phyloP scores from a whole-genome alignment of 2,329 filamentous ascomycete genomes.

The Phyllosticta ampelicida region DNA sequence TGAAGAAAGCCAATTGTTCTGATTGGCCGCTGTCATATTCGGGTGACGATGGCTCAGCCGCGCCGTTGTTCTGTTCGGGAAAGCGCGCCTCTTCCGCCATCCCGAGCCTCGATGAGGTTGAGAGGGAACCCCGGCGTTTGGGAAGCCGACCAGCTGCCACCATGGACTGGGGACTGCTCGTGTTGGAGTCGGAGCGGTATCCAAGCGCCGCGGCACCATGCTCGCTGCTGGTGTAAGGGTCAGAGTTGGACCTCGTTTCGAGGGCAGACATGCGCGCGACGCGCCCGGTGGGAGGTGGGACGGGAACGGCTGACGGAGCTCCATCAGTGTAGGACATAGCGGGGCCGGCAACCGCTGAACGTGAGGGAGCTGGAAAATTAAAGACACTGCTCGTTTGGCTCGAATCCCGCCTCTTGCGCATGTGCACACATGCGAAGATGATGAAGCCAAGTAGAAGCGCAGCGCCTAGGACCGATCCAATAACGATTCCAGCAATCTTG shows the following conservation, averaged over 20 bases:
- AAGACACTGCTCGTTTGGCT: slow-evolving; percentile 66
- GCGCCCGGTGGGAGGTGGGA: slow-evolving; percentile 31
- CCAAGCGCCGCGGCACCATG: slow-evolving; percentile 20
- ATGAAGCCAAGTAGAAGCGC: slow-evolving; percentile 58
- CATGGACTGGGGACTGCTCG: slow-evolving; percentile 2
- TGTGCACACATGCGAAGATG: slow-evolving; percentile 44
- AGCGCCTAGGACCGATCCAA: slow-evolving; percentile 65
- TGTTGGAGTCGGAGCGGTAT: slow-evolving; percentile 1
- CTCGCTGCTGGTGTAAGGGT: slow-evolving; percentile 31
- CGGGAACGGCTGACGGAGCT: slow-evolving; percentile 51
- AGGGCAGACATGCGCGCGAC: slow-evolving; percentile 94
- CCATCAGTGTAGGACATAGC: slow-evolving; percentile 40
- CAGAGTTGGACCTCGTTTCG: slow-evolving; percentile 58
- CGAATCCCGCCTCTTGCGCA: slow-evolving; percentile 44
- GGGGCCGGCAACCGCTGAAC: slow-evolving; percentile 21
- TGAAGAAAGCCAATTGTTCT: slow-evolving; percentile 92
- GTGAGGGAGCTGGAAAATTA: slow-evolving; percentile 73
- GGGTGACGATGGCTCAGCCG: slow-evolving; percentile 70
- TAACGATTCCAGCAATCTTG: slow-evolving; percentile 78
- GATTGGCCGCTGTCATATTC: slow-evolving; percentile 81
- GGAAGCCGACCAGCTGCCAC: slow-evolving; percentile 37
- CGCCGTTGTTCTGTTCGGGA: slow-evolving; percentile 17
- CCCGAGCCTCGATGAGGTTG: slow-evolving; percentile 67
- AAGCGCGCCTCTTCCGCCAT: slow-evolving; percentile 56
- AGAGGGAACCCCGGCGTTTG: slow-evolving; percentile 78